Evolutionary conservation across 352 stramenopile species (phyloP).

Genomic region (Phytopythium montanum): DNA sequence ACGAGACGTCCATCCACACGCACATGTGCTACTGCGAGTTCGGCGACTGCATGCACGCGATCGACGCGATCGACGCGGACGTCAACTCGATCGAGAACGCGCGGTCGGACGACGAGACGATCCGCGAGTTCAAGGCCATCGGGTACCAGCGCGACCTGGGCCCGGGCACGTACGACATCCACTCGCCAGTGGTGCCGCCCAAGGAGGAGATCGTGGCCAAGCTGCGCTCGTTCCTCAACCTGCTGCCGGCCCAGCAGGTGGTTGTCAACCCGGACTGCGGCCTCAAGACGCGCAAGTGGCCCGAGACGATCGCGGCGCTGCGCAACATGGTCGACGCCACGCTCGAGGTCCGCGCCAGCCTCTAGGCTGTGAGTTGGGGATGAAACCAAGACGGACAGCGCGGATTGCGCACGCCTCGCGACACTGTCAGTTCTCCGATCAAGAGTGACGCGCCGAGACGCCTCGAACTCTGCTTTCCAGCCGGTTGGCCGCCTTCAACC

Average conservation of each 20-base stretch:
- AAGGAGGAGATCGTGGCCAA: constrained; percentile 87
- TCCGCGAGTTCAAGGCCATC: constrained; percentile 86
- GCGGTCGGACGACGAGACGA: constrained; percentile 88
- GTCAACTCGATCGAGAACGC: constrained; percentile 96
- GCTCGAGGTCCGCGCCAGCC: constrained; percentile 57
- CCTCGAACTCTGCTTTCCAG: not conserved
- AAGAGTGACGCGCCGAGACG: constrained; percentile 4
- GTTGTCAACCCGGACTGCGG: constrained; percentile 93
- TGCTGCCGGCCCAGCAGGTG: constrained; percentile 70
- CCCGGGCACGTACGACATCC: constrained; percentile 93
- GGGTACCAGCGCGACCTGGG: constrained; percentile 90
- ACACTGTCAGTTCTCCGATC: not conserved
- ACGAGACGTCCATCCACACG: constrained; percentile 92
- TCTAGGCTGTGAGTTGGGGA: constrained; percentile 22
- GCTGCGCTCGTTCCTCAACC: constrained; percentile 81
- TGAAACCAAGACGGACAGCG: not conserved
- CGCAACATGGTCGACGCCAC: constrained; percentile 89
- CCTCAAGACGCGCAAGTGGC: constrained; percentile 92
- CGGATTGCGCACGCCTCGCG: not conserved
- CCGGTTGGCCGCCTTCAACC: constrained; percentile 6
- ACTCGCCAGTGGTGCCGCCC: constrained; percentile 91
- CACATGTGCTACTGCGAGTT: constrained; percentile 98
- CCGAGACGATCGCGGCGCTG: constrained; percentile 86
- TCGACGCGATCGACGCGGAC: constrained; percentile 91
- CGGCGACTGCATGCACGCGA: constrained; percentile 91